phyloP scores from a whole-genome alignment of 768 basidiomycete genomes.

The Rickenella mellea region DNA sequence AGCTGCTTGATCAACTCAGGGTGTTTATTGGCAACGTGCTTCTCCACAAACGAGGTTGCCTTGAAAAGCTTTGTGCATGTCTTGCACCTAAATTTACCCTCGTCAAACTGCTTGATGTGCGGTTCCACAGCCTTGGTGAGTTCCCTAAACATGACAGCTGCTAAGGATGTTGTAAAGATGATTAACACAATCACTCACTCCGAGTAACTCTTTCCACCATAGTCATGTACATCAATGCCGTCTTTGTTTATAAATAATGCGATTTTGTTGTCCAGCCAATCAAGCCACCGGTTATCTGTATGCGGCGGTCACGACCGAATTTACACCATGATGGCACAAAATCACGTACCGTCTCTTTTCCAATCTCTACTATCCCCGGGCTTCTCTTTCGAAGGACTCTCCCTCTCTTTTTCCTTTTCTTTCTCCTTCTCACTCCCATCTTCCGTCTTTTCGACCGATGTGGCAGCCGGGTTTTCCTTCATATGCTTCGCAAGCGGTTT shows the following conservation, averaged over 20 bases:
- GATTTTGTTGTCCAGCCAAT: constrained; percentile 81
- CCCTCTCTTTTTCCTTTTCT: constrained; percentile 20
- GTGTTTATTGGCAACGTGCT: constrained; percentile 95
- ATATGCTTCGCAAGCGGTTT: constrained; percentile 56
- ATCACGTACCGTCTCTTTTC: constrained; percentile 57
- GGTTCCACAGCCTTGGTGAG: constrained; percentile 70
- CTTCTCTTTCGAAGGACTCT: constrained; percentile 7
- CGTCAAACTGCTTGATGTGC: constrained; percentile 89
- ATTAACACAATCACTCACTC: constrained; percentile 49
- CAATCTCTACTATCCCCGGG: constrained; percentile 39
- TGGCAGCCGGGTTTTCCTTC: constrained; percentile 50
- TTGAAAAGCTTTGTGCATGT: constrained; percentile 97
- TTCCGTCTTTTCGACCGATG: constrained; percentile 26
- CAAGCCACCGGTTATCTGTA: constrained; percentile 81
- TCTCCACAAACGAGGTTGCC: constrained; percentile 93
- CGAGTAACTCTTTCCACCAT: constrained; percentile 83
- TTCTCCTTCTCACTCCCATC: constrained; percentile 25
- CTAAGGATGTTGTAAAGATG: constrained; percentile 1
- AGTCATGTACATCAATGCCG: constrained; percentile 76
- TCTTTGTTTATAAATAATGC: constrained; percentile 71
- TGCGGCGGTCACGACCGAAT: constrained; percentile 9
- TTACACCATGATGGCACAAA: constrained; percentile 7
- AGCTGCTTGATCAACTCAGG: constrained; percentile 73
- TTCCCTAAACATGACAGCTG: constrained; percentile 43
- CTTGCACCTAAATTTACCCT: constrained; percentile 95